Percentiles rank a stretch among this genome's conserved stretches.
Evolutionary conservation across 352 stramenopile genomes (phyloP).

Genomic region (Hyphochytrium catenoides): DNA sequence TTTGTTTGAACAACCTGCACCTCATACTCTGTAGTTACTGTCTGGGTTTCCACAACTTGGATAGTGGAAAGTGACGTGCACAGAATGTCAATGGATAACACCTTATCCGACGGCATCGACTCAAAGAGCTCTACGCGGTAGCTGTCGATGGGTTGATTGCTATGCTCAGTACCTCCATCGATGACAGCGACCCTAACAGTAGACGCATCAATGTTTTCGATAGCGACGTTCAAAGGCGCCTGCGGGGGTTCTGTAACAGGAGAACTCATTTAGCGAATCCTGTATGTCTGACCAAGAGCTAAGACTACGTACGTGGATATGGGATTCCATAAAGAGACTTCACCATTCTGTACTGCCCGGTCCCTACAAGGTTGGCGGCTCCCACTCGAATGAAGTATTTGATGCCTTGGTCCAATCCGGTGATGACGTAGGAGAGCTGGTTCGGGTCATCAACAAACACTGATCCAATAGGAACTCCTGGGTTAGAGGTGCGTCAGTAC

Average conservation of each 20-base stretch:
- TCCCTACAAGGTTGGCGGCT: conserved; percentile 64
- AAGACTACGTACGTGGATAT: too few relatives aligned
- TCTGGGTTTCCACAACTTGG: conserved; percentile 45
- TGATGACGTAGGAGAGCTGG: conserved; percentile 42
- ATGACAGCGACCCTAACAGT: conserved; percentile 50
- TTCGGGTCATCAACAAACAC: conserved; percentile 60
- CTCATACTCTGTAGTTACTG: conserved; percentile 44
- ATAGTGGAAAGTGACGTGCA: too few relatives aligned
- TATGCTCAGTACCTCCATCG: conserved; percentile 58
- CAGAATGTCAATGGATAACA: too few relatives aligned
- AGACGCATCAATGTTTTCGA: too few relatives aligned
- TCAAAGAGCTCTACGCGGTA: too few relatives aligned
- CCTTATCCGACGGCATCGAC: too few relatives aligned
- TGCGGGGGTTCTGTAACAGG: too few relatives aligned
- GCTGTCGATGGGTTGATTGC: conserved; percentile 49
- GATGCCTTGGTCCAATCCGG: conserved; percentile 72
- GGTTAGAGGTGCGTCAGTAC: too few relatives aligned
- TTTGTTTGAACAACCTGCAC: conserved; percentile 69
- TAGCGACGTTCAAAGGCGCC: too few relatives aligned
- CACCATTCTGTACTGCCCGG: conserved; percentile 31
- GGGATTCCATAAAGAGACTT: too few relatives aligned
- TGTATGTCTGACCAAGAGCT: too few relatives aligned
- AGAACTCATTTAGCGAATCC: too few relatives aligned
- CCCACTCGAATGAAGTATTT: conserved; percentile 81
- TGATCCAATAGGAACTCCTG: conserved; percentile 63